A percentile compares a stretch with the other conserved stretches of the same genome.
phyloP scores from a whole-genome alignment of 1,284 basidiomycete species.

The Malassezia furfur region DNA sequence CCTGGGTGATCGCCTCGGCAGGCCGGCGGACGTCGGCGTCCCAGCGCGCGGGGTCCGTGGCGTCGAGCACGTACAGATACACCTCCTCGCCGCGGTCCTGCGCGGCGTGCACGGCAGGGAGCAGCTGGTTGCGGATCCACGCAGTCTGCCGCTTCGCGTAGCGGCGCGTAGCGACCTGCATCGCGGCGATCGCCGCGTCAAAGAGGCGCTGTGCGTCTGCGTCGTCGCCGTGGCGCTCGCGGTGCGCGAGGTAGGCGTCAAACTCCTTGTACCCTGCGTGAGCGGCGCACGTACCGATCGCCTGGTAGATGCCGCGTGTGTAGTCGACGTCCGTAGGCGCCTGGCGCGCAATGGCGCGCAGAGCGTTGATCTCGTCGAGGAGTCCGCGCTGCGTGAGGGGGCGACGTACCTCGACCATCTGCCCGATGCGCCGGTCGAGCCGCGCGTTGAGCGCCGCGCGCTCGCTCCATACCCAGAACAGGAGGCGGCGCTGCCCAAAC shows the following conservation, averaged over 20 bases:
- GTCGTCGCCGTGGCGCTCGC: background rate
- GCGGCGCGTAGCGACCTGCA: constrained; percentile 77
- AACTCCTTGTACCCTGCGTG: constrained; percentile 80
- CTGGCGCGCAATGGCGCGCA: constrained; percentile 49
- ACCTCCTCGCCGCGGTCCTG: constrained; percentile 35
- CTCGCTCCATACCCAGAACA: constrained; percentile 84
- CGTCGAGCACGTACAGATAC: constrained; percentile 59
- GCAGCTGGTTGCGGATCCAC: constrained; percentile 83
- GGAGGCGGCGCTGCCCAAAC: constrained; percentile 56
- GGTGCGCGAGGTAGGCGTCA: constrained; percentile 56
- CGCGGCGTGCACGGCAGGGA: constrained; percentile 58
- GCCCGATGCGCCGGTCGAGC: constrained; percentile 70
- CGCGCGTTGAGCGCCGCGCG: constrained; percentile 59
- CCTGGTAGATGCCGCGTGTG: constrained; percentile 80
- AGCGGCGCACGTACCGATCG: constrained; percentile 66
- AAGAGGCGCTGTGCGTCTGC: constrained; percentile 49
- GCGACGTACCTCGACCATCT: constrained; percentile 62
- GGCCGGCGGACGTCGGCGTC: constrained; percentile 40
- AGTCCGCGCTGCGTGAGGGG: constrained; percentile 56
- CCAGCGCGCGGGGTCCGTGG: constrained; percentile 58
- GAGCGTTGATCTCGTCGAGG: constrained; percentile 64
- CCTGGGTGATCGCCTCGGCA: constrained; percentile 50
- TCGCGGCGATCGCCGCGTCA: constrained; percentile 60
- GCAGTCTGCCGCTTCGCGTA: constrained; percentile 85
- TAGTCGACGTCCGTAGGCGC: constrained; percentile 46